Conservation (phyloP, 768 basidiomycete species). For the Lactarius psammicola region DNA sequence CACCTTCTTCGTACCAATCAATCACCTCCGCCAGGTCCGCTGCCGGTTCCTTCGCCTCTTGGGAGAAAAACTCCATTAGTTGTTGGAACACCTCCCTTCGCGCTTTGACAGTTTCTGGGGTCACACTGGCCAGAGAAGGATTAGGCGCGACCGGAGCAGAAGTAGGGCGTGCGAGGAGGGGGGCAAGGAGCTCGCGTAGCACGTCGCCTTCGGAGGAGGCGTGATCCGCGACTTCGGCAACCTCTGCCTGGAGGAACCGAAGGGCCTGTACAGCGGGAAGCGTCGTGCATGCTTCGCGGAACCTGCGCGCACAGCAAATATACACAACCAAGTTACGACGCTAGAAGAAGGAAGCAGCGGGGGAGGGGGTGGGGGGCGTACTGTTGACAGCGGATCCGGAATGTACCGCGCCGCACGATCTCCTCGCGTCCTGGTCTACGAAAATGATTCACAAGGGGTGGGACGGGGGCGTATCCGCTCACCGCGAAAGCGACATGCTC, state of each 20-base stretch:
- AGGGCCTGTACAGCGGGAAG: constrained; percentile 61
- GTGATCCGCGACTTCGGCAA: constrained; percentile 72
- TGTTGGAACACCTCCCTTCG: constrained; percentile 69
- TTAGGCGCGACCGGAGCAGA: constrained; percentile 18
- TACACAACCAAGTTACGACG: neutral
- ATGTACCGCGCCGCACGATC: constrained; percentile 61
- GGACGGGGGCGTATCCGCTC: constrained; percentile 23
- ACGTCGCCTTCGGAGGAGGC: constrained; percentile 57
- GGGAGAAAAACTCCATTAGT: constrained; percentile 60
- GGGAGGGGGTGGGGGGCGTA: too few species aligned
- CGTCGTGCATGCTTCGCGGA: constrained; percentile 79
- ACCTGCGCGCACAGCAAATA: constrained; percentile 43
- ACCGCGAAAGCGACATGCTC: constrained; percentile 70
- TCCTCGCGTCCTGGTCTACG: constrained; percentile 60
- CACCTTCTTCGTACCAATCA: constrained; percentile 38
- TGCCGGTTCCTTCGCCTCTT: constrained; percentile 63
- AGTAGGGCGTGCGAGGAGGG: constrained; percentile 49
- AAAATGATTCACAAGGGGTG: neutral
- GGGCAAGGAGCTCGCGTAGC: constrained; percentile 65
- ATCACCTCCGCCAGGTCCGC: constrained; percentile 64
- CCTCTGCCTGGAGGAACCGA: constrained; percentile 65
- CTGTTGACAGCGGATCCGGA: constrained; percentile 71
- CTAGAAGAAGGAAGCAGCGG: constrained; percentile 1
- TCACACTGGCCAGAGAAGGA: constrained; percentile 30
- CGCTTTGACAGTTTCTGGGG: constrained; percentile 55